Conservation (phyloP, 2,329 filamentous ascomycete genomes). For the Colletotrichum aenigma region DNA sequence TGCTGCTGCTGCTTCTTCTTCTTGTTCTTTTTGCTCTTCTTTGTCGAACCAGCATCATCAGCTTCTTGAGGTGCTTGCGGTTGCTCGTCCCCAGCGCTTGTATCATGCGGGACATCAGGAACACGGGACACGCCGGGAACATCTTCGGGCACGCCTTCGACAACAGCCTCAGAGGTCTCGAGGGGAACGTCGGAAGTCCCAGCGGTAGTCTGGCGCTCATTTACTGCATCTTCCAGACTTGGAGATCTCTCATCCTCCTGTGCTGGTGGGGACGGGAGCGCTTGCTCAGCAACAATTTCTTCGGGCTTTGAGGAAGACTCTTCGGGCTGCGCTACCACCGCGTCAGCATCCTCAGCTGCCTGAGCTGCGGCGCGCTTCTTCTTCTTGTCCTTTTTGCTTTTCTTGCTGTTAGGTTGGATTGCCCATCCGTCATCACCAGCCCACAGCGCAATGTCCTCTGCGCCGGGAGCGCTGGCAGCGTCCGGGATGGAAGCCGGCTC, state of each 20-base stretch:
- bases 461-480: not conserved
- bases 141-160: not conserved
- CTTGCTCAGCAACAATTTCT: not conserved
- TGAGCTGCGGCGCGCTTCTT: constrained; percentile 10
- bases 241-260: not conserved
- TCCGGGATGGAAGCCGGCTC: not conserved
- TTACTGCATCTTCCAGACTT: not conserved
- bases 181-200: not conserved
- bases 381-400: constrained; percentile 23
- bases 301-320: not conserved
- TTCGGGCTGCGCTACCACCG: not conserved
- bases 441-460: not conserved
- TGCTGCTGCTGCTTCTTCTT: constrained; percentile 28
- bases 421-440: constrained; percentile 17
- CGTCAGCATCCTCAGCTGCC: not conserved
- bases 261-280: not conserved
- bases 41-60: not conserved
- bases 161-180: not conserved
- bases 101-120: not conserved
- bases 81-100: not conserved
- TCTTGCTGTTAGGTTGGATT: constrained; percentile 24
- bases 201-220: not conserved
- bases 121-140: not conserved
- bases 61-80: not conserved
- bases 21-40: constrained; percentile 30